Base-by-base conservation (phyloP, 1,139 yeast genomes). In the Protomyces inouyei region DNA sequence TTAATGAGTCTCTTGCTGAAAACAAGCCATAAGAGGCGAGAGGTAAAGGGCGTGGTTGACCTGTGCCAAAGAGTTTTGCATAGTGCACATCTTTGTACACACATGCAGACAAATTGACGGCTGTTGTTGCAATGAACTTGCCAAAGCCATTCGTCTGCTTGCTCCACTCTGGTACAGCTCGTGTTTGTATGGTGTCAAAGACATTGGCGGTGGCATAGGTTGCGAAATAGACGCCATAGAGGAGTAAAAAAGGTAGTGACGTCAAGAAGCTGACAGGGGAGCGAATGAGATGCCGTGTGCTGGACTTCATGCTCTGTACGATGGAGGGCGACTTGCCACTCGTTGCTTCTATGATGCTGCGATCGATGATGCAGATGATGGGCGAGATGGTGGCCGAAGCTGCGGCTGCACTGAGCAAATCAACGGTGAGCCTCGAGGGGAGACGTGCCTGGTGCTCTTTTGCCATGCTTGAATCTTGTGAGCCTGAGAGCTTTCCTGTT, bases 1-100 rank as follows among this genome's bases (percentile, higher is more conserved):
- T 65, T 9, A 65, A 55, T 4, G 67, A 57, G 57, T 65, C 67
- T n/a, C 67, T 54, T 9, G 57, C 63, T 16, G 60, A 53, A 36
- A 61, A 65, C 32, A 65, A 55, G n/a, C 37, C 56, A 6, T 55
- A 37, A 14, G 60, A 36, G 12, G 54, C 48, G 14, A 51, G 35
- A 3, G 65, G 65, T 25, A 65, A 46, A 23, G 53, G 46, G 37
- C 65, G 65, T 5, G 59, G 64, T n/a, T 45, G 48, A 3, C 59
- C 64, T 3, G 48, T 35, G 10, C 66, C 66, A 38, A 52, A 64
- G 51, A 60, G 48, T 28, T 64, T 64, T n/a, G 66, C 54, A 46
- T 45, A 64, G 12, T 52, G 52, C 52, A 55, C 54, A 38, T 64
- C 66, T 40, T 64, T 64, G 36, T 52, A 53, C 9, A 64, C 60